A percentile compares a stretch with the other conserved stretches of the same genome.
Conservation (phyloP, 2,329 filamentous ascomycete genomes). For the Tolypocladium ovalisporum region DNA sequence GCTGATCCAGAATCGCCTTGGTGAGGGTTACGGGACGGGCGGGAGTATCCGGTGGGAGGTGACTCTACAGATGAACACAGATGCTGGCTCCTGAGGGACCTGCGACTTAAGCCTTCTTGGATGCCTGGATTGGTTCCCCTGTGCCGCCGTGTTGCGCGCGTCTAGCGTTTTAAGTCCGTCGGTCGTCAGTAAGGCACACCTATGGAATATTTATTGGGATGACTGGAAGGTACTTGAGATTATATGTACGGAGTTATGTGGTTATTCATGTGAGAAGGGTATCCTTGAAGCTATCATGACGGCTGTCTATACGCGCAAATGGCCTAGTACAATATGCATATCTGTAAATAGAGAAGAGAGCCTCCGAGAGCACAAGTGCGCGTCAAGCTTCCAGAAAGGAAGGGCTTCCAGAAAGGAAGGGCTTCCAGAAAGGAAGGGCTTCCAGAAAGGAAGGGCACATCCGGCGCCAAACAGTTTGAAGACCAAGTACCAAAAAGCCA, state of each 20-base stretch:
- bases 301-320: background rate
- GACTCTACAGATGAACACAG: conserved; percentile 61
- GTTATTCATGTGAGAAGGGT: background rate
- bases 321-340: background rate
- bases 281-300: background rate
- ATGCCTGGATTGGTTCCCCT: background rate
- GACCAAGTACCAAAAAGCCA: background rate
- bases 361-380: background rate
- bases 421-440: no score
- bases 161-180: background rate
- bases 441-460: background rate
- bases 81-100: conserved; percentile 11
- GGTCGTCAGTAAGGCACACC: background rate
- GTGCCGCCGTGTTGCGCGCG: background rate
- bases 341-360: conserved; percentile 3
- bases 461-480: background rate
- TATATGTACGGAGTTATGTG: background rate
- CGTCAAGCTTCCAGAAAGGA: background rate
- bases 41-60: conserved; percentile 85
- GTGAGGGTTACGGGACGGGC: conserved; percentile 75
- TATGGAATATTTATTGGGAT: background rate
- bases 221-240: background rate
- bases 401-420: no score
- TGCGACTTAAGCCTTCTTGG: background rate
- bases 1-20: conserved; percentile 74